Conservation (phyloP, 805 yeast species). For the Yamadazyma paraphyllophila region DNA sequence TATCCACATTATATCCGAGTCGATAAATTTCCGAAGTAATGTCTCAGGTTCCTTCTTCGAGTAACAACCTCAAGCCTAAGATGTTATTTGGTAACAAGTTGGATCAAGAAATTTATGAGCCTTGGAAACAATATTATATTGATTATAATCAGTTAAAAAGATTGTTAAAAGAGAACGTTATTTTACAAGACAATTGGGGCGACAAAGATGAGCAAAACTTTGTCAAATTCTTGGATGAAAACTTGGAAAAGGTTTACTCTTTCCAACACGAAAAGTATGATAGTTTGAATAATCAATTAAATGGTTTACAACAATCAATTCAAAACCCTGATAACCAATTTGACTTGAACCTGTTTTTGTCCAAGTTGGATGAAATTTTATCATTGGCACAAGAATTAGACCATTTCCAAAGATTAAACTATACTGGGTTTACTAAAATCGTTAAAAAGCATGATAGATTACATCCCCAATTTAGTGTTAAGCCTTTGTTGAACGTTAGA, state of each 20-base stretch:
- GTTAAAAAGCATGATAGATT: constrained; percentile 95
- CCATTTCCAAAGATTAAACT: constrained; percentile 85
- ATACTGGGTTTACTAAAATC: constrained; percentile 91
- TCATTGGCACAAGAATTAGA: constrained; percentile 81
- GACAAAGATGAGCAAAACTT: constrained; percentile 71
- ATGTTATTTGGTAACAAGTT: constrained; percentile 89
- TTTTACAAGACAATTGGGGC: constrained; percentile 51
- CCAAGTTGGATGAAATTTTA: constrained; percentile 68
- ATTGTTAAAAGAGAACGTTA: constrained; percentile 65
- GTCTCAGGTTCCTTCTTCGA: constrained; percentile 4
- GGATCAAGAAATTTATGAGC: constrained; percentile 76
- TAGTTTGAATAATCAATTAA: constrained; percentile 62
- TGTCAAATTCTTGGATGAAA: constrained; percentile 64
- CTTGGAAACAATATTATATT: constrained; percentile 80
- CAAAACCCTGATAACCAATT: constrained; percentile 39
- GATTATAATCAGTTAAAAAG: constrained; percentile 65
- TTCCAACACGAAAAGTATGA: constrained; percentile 70
- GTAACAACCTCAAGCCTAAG: constrained; percentile 13
- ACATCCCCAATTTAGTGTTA: constrained; percentile 85
- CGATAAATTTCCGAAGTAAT: background rate
- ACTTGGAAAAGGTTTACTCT: constrained; percentile 72
- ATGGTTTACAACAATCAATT: constrained; percentile 60
- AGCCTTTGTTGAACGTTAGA: constrained; percentile 84
- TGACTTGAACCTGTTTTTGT: constrained; percentile 62
- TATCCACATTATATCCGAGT: background rate